phyloP scores from a whole-genome alignment of 225 moss, liverwort and hornwort species.

The Ulota crispa region DNA sequence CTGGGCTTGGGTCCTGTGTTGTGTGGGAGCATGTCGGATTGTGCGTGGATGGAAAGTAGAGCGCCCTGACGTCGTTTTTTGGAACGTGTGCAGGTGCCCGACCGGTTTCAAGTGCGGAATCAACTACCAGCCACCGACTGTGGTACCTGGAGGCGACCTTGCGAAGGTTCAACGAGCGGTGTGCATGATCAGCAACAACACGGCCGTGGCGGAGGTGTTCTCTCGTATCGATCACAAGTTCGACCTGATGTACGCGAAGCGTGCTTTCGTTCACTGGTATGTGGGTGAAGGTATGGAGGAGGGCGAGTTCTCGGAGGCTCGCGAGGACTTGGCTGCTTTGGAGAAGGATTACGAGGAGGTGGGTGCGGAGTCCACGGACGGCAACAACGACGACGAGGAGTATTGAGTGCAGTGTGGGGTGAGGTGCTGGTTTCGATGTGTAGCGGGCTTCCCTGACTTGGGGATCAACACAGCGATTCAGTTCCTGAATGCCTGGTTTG shows the following conservation, averaged over 20 bases:
- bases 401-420: slow-evolving; percentile 35
- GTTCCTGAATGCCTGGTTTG: slow-evolving; percentile 31
- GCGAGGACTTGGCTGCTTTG: slow-evolving; percentile 59
- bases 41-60: neutral
- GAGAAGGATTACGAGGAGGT: slow-evolving; percentile 68
- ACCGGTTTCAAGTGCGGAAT: slow-evolving; percentile 64
- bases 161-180: slow-evolving; percentile 56
- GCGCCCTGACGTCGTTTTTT: neutral
- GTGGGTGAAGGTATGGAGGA: slow-evolving; percentile 62
- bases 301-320: slow-evolving; percentile 56
- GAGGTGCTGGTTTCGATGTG: slow-evolving; percentile 25
- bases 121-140: slow-evolving; percentile 61
- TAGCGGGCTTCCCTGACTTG: slow-evolving; percentile 42
- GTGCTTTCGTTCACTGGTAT: slow-evolving; percentile 60
- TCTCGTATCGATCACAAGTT: slow-evolving; percentile 54
- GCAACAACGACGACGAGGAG: slow-evolving; percentile 45
- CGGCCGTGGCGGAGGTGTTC: slow-evolving; percentile 56
- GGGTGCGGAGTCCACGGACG: slow-evolving; percentile 57
- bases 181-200: slow-evolving; percentile 62
- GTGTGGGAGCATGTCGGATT: neutral
- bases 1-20: neutral
- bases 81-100: slow-evolving; percentile 42
- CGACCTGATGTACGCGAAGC: slow-evolving; percentile 56
- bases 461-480: slow-evolving; percentile 45
- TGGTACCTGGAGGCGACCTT: slow-evolving; percentile 55